These are phyloP conservation scores for Dictyophora rubrovolvata DNA, from an alignment of 768 basidiomycete genomes.

Conservation along the genomic window DNA sequence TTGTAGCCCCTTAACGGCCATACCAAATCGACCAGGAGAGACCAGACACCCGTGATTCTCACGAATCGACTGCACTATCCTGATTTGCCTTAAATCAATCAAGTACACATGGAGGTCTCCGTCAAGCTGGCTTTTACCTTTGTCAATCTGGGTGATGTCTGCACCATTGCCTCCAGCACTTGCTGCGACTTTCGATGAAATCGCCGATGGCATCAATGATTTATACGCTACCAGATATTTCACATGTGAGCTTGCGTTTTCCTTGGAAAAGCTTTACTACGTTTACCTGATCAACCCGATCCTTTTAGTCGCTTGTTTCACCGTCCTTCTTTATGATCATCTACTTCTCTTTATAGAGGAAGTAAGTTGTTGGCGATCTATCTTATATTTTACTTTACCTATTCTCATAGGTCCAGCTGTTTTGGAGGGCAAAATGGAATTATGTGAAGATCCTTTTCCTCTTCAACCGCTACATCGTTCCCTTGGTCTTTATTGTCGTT, in stretches of 20 bases:
- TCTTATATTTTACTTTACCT: neutral
- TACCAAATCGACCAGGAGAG: too few species aligned
- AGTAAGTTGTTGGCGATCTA: neutral
- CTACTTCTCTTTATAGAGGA: neutral
- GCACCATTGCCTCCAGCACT: neutral
- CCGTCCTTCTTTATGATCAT: conserved; percentile 3
- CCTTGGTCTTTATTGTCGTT: neutral
- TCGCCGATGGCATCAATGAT: neutral
- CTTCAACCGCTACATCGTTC: neutral
- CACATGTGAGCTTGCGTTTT: neutral
- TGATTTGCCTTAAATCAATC: too few species aligned
- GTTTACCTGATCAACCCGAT: neutral
- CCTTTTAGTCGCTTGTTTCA: neutral
- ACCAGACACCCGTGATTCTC: too few species aligned
- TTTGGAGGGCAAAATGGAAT: conserved; percentile 2
- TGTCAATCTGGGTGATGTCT: neutral
- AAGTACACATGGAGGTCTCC: too few species aligned
- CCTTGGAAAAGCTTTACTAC: neutral
- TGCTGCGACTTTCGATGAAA: neutral
- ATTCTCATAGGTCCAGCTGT: neutral
- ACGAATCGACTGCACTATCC: too few species aligned
- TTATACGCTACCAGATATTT: neutral
- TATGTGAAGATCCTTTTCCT: neutral
- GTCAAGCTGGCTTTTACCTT: too few species aligned
- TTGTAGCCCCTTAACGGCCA: too few species aligned